Evolutionary conservation across 352 stramenopile species (phyloP).

Genomic region (Pilasporangium apinafurcum): DNA sequence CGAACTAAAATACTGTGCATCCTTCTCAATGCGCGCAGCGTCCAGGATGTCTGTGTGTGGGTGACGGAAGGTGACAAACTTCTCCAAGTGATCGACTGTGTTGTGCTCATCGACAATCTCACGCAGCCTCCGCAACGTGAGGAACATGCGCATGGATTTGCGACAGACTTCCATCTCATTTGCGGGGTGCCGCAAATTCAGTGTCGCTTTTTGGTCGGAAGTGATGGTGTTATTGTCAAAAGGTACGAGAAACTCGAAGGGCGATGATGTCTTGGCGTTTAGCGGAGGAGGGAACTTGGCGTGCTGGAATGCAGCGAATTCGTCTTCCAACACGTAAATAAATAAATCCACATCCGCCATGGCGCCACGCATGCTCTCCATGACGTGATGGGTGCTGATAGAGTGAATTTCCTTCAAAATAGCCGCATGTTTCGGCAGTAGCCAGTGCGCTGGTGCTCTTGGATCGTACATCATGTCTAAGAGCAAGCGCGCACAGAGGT

Average conservation of each 20-base stretch:
- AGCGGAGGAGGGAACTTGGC: conserved; percentile 39
- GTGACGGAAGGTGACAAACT: conserved; percentile 50
- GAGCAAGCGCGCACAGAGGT: conserved; percentile 44
- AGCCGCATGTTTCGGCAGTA: conserved; percentile 18
- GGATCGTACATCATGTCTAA: conserved; percentile 51
- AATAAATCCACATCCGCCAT: conserved; percentile 80
- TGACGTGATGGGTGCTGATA: conserved; percentile 59
- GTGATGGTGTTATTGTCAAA: conserved; percentile 9
- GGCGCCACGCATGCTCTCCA: conserved; percentile 76
- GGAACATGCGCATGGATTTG: conserved; percentile 64
- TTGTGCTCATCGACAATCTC: conserved; percentile 41
- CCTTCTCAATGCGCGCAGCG: conserved; percentile 7
- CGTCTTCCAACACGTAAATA: conserved; percentile 75
- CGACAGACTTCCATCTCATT: conserved; percentile 73
- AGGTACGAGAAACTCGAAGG: conserved; percentile 63
- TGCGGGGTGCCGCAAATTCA: conserved; percentile 37
- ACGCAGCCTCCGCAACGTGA: conserved; percentile 49
- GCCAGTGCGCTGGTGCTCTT: conserved; percentile 5
- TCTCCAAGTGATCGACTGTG: conserved; percentile 34
- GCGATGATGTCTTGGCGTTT: conserved; percentile 53
- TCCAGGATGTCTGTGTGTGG: conserved; percentile 46
- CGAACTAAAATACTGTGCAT: background rate
- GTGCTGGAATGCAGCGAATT: conserved; percentile 42
- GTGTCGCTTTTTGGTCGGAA: conserved; percentile 19
- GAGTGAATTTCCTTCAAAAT: conserved; percentile 55